phyloP scores from a whole-genome alignment of 805 yeast genomes.

The Torulaspora quercuum region DNA sequence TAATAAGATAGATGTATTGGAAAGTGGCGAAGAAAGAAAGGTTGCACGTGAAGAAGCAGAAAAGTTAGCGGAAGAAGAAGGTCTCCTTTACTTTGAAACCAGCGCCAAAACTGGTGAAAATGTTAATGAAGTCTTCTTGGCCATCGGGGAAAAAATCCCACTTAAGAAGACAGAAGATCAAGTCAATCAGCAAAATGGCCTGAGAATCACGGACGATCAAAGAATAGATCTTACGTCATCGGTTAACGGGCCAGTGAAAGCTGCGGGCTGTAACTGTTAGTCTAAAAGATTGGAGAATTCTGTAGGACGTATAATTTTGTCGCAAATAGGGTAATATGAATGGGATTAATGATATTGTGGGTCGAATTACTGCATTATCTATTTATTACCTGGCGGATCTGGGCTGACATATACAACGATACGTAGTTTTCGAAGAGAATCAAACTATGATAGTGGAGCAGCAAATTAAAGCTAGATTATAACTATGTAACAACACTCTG shows the following conservation, averaged over 20 bases:
- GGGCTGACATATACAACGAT: too few relatives aligned
- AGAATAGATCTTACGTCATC: slow-evolving; percentile 37
- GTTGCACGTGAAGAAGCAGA: slow-evolving; percentile 85
- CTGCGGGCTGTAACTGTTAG: slow-evolving; percentile 36
- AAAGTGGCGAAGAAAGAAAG: slow-evolving; percentile 51
- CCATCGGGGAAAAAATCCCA: slow-evolving; percentile 86
- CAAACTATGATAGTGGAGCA: too few relatives aligned
- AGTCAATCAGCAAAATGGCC: slow-evolving; percentile 20
- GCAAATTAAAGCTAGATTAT: too few relatives aligned
- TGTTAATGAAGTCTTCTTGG: slow-evolving; percentile 87
- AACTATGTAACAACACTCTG: too few relatives aligned
- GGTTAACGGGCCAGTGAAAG: slow-evolving; percentile 32
- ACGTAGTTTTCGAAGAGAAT: too few relatives aligned
- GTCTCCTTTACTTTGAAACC: slow-evolving; percentile 85
- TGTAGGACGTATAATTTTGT: too few relatives aligned
- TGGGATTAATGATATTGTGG: too few relatives aligned
- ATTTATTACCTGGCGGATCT: too few relatives aligned
- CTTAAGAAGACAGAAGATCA: slow-evolving; percentile 30
- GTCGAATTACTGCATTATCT: too few relatives aligned
- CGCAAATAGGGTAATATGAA: neutral
- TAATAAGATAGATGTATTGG: slow-evolving; percentile 79
- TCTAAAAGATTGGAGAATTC: too few relatives aligned
- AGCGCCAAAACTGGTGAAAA: slow-evolving; percentile 88
- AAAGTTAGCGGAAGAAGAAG: slow-evolving; percentile 86
- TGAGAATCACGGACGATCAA: slow-evolving; percentile 29